Conservation (phyloP, 805 yeast species). For the Wickerhamiella hasegawae region DNA sequence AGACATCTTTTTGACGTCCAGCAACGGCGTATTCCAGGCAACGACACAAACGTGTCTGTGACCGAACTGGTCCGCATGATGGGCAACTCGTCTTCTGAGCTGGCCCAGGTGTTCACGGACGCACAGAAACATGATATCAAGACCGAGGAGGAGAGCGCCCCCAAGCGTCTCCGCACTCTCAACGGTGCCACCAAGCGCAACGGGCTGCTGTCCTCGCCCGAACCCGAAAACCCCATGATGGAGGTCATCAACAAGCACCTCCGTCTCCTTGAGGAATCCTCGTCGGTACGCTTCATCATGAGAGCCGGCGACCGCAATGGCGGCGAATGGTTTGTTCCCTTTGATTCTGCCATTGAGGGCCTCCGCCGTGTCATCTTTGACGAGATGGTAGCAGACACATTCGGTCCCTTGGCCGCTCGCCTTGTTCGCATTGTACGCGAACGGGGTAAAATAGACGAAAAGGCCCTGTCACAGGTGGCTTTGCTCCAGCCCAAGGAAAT, state of each 20-base stretch:
- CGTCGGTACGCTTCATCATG: slow-evolving; percentile 39
- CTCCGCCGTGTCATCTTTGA: slow-evolving; percentile 22
- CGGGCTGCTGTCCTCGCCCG: too few relatives aligned
- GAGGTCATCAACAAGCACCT: slow-evolving; percentile 44
- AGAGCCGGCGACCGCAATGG: slow-evolving; percentile 37
- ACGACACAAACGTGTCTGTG: slow-evolving; percentile 12
- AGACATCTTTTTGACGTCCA: slow-evolving; percentile 8
- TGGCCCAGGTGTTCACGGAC: too few relatives aligned
- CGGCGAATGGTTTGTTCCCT: slow-evolving; percentile 29
- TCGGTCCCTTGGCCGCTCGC: slow-evolving; percentile 42
- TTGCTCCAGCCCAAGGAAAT: slow-evolving; percentile 64
- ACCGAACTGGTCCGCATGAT: slow-evolving; percentile 8
- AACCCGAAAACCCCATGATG: too few relatives aligned
- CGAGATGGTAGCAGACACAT: slow-evolving; percentile 19
- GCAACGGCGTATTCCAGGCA: slow-evolving; percentile 18
- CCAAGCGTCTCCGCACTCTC: slow-evolving; percentile 8
- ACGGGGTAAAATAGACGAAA: slow-evolving; percentile 66
- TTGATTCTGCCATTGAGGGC: slow-evolving; percentile 16
- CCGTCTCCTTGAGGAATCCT: slow-evolving; percentile 37
- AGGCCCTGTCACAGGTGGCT: slow-evolving; percentile 57
- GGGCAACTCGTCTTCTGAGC: background rate
- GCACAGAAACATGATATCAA: slow-evolving; percentile 1
- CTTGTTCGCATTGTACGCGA: slow-evolving; percentile 62
- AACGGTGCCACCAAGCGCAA: background rate
- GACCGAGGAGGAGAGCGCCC: slow-evolving; percentile 2